Evolutionary conservation across 164 flowering plant genomes (phyloP), one percentile per base, ranked within the genome.

Genomic region (Vitis labrusca): DNA sequence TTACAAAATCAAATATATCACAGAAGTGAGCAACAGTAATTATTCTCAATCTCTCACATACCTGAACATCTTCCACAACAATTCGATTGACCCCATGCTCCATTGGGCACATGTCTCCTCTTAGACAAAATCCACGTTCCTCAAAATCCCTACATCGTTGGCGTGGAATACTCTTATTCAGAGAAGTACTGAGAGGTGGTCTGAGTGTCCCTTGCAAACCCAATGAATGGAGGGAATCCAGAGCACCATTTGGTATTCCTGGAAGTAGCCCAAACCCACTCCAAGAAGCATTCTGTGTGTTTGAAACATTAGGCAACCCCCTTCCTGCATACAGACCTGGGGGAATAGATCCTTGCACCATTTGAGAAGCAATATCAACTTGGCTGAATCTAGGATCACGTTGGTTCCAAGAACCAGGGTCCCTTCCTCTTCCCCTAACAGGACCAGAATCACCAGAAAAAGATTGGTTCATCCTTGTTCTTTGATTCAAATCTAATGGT

Each of bases 71-170:
- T 74, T 93, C 97, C 64, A 93, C 84, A 64, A 95, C 94, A 76
- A 95, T 95, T 57, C 94, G 87, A 73, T 95, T 90, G 64, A 90
- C 85, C 74, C 99, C 98, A 84, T 95, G 98, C 80, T 95, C 99
- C 98, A 93, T 91, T 8, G 96, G 97, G 77, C 99, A 95, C 87
- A 91, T 88, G 77, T 95, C 99, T 58, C 99, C 99, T 76, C 97
- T 85, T 13, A 95, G 78, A 81, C 99, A 95, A 85, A 91, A 95
- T 61, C 99, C 99, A 77, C 88, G 97, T 76, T 95, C 98, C 84
- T 95, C 99, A 73, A 93, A 95, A 67, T 95, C 99, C 74, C 93
- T 88, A 82, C 99, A 95, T 30, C 88, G 84, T 65, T 89, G 91
- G 50, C 84, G 88, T 52, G 90, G 86, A 65, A 92, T 79, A 67